Evolutionary conservation across 495 filamentous ascomycete genomes (phyloP), one percentile per base, ranked within the genome.

Genomic region (Clohesyomyces aquaticus): DNA sequence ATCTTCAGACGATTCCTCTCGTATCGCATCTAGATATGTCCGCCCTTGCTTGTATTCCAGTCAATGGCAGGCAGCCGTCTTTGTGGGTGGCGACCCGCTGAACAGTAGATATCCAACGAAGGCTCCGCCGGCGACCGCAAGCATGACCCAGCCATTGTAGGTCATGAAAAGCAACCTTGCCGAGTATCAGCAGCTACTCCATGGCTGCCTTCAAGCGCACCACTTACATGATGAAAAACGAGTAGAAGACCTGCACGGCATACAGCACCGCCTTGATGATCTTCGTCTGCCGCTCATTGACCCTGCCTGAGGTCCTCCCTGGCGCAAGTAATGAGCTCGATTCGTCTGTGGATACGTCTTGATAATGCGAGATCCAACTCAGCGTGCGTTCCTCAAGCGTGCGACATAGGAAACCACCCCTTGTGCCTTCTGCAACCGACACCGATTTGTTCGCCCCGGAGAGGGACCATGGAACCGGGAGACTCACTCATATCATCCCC

Each of bases 121-220:
- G 0, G 93, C 93, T 22, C 94, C 94, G 12, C 93, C 80, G 11
- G 88, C 90, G 11, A 97, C 91, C 0, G 93, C 83, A 63, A 96
- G 74, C 94, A 99, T 99, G 59, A 99, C 87, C 82, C 87, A 92
- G 16, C 95, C 94, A 68, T 99, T 99, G 75, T 99, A 99, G 1
- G 95, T 99, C 94, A 99, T 99, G 77, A 99, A 99, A 21, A 99
- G 79, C 64, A 99, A 79, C 94, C 94, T 98, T n/a, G n/a, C n/a
- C n/a, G n/a, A n/a, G 8, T 1, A 14, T 32, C 56, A 49, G 32
- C n/a, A 21, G 4, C 18, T 35, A 9, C 23, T 18, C 1, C 23
- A 27, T 9, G 12, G 38, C 6, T 18, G 9, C 1, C n/a, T 1
- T 9, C 12, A 45, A 8, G 29, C 6, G 32, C 6, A 14, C 6